Evolutionary conservation across 2,329 filamentous ascomycete species (phyloP).

Genomic region (Graphilbum ipis-grandicollis): DNA sequence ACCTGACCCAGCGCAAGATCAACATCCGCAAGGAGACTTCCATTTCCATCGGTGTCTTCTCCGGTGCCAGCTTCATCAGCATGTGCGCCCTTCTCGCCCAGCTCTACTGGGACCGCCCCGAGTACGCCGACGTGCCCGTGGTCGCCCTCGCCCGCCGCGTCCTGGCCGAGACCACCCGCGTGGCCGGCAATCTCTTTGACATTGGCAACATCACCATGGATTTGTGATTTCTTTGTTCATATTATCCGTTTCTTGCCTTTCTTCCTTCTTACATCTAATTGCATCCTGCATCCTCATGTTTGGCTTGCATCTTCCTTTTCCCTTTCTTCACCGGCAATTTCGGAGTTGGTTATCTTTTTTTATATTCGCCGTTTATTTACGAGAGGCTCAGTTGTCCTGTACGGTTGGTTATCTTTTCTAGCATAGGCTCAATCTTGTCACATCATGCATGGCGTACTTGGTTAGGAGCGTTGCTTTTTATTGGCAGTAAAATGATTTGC

Average conservation of each 20-base stretch:
- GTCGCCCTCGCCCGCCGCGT: constrained; percentile 22
- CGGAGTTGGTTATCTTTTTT: too few relatives aligned
- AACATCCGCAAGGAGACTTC: constrained; percentile 66
- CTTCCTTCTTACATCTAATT: neutral
- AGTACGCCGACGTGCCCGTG: constrained; percentile 43
- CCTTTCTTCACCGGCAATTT: too few relatives aligned
- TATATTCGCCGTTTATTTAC: too few relatives aligned
- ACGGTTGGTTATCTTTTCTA: too few relatives aligned
- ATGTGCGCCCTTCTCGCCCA: constrained; percentile 54
- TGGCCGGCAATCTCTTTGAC: constrained; percentile 8
- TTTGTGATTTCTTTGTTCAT: constrained; percentile 1
- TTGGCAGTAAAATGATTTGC: too few relatives aligned
- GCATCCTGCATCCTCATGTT: neutral
- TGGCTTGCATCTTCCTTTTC: neutral
- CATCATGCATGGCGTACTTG: too few relatives aligned
- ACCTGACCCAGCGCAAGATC: constrained; percentile 61
- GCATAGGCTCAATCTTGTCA: too few relatives aligned
- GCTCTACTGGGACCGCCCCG: constrained; percentile 43
- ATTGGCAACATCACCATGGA: constrained; percentile 10
- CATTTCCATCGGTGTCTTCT: constrained; percentile 62
- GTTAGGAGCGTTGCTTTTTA: too few relatives aligned
- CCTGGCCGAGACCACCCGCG: constrained; percentile 4
- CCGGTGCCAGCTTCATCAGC: constrained; percentile 57
- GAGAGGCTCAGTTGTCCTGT: too few relatives aligned
- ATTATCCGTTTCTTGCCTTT: neutral